Base-by-base conservation (phyloP, 1,139 yeast genomes). In the Starmera stellimalicola region DNA sequence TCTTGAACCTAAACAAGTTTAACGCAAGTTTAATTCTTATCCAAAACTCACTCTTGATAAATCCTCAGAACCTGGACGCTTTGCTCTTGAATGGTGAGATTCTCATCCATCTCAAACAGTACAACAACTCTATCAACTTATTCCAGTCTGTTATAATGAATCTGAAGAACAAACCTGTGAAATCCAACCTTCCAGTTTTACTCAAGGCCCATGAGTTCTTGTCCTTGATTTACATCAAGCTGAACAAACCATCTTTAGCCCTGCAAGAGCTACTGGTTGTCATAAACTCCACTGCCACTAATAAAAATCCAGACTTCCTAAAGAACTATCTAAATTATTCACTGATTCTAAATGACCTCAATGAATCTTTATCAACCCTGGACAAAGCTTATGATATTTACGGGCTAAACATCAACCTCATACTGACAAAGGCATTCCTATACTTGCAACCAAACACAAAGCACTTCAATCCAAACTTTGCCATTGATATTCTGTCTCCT, bases 181-280 rank as follows among this genome's bases (percentile, higher is more conserved):
- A n/a, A n/a, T 8, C 45, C 38, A 65, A 67, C 36, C 51, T 68
- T 18, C 72, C 69, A 37, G 60, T 69, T 2, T 70, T 73, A 0
- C 55, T 76, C 37, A 62, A 67, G 17, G 68, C 70, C 4, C 77
- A 71, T 49, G 66, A 72, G 4, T 74, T 70, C 42, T 52, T 73
- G 36, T 77, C 75, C 0, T 67, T 71, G 8, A 58, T 72, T 19
- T 70, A 72, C 10, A 66, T 71, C 3, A 62, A 68, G n/a, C 70
- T 69, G 29, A 68, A 68, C 16, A 63, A 71, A 44, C 58, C 66
- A 32, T 72, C 69, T 36, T 45, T 57, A 28, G 66, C 72, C 16
- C 63, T 67, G 12, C 56, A 63, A 9, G 77, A 73, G 45, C 48
- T 72, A 24, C 70, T 77, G 0, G 54, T 72, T 35, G 58, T 70